Conservation (phyloP, 306 rosid genomes). For the Prunus mume region DNA sequence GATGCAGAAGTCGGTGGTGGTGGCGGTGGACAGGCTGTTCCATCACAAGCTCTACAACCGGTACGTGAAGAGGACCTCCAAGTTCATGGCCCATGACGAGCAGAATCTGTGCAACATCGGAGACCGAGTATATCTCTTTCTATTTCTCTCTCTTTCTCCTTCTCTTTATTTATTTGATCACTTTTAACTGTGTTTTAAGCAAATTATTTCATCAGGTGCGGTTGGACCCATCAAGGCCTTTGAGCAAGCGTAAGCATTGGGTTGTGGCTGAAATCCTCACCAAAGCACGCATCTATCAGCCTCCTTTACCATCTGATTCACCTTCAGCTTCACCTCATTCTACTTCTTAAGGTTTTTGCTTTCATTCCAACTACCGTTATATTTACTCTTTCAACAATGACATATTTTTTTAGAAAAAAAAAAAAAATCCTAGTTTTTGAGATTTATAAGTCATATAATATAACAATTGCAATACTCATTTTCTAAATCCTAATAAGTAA, state of each 20-base stretch:
- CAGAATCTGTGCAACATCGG: slow-evolving; percentile 65
- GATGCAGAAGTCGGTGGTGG: slow-evolving; percentile 97
- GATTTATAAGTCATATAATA: neutral
- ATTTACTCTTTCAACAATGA: neutral
- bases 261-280: slow-evolving; percentile 78
- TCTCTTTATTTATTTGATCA: neutral
- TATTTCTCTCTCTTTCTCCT: no score
- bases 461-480: neutral
- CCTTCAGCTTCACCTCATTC: slow-evolving; percentile 6
- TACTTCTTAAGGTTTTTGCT: slow-evolving; percentile 14
- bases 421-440: neutral
- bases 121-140: slow-evolving; percentile 48
- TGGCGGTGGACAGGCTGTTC: slow-evolving; percentile 82
- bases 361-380: neutral
- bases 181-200: neutral
- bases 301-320: slow-evolving; percentile 35
- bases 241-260: slow-evolving; percentile 88
- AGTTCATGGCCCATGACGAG: slow-evolving; percentile 95
- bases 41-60: slow-evolving; percentile 68
- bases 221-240: slow-evolving; percentile 73
- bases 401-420: neutral
- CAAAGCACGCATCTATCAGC: slow-evolving; percentile 76
- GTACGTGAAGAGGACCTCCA: slow-evolving; percentile 80
- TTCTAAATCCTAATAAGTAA: neutral
- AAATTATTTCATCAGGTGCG: slow-evolving; percentile 50